Conservation (phyloP, 768 basidiomycete species). For the Suillus clintonianus region DNA sequence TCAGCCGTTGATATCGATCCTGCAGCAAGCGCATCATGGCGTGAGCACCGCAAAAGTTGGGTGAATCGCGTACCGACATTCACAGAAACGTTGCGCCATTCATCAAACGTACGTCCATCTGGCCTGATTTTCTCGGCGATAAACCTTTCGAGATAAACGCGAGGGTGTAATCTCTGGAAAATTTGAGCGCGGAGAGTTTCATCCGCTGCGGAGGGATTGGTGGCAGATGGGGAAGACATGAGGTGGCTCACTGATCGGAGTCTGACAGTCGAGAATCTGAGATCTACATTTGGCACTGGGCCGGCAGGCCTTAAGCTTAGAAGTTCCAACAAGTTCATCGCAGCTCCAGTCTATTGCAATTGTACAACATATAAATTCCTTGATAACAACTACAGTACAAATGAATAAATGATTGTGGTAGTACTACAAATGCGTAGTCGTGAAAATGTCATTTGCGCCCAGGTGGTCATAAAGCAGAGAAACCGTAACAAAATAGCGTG, state of each 20-base stretch:
- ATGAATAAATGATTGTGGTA: conserved; percentile 8
- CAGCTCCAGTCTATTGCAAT: not conserved
- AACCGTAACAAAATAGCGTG: not conserved
- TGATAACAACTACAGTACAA: not conserved
- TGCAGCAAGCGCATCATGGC: conserved; percentile 26
- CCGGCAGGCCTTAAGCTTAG: no score
- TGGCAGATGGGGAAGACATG: not conserved
- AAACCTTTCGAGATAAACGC: conserved; percentile 85
- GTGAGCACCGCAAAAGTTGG: conserved; percentile 1
- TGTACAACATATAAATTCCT: not conserved
- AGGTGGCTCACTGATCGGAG: no score
- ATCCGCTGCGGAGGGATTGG: not conserved
- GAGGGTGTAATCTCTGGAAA: conserved; percentile 89
- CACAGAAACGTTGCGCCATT: conserved; percentile 74
- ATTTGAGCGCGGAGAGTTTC: conserved; percentile 40
- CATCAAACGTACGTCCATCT: conserved; percentile 72
- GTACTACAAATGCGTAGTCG: conserved; percentile 12
- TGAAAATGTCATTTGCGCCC: conserved; percentile 1
- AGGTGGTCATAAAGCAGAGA: conserved; percentile 1
- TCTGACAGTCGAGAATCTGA: no score
- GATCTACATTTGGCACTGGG: no score
- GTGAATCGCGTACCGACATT: conserved; percentile 69
- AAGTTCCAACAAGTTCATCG: not conserved
- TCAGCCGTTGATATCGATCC: conserved; percentile 94
- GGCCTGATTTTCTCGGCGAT: conserved; percentile 76